Base-by-base conservation (phyloP, 371 early-diverging fungal genomes). In the Mucor indicus region DNA sequence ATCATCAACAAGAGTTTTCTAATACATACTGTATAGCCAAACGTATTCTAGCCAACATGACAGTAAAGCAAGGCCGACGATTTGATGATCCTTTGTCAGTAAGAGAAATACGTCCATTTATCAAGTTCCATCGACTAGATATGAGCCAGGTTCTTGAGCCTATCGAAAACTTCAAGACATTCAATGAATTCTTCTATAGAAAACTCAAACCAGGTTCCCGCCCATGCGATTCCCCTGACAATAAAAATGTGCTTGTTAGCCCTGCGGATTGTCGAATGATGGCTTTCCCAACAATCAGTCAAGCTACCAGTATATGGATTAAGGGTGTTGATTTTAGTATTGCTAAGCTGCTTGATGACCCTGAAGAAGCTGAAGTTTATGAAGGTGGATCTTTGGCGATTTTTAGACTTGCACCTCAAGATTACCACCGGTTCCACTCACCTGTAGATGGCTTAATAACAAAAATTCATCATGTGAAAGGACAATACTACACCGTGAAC, bases 111-210 rank as follows among this genome's bases (percentile, higher is more conserved):
- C 65, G 62, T 20, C 72, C 79, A 1, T 93, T 93, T 61, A 86
- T 90, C 38, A 79, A 83, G 29, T 90, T 87, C 70, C 91, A 93
- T 55, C 64, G 83, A 41, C 53, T 87, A 3, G 73, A 82, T 33
- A 64, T 76, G 68, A 60, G 62, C 2, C 79, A 86, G 47, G 81
- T 85, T 1, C 50, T 84, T 2, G 81, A 86, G 15, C 89, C 93
- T 0, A 50, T 88, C 8, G 72, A 81, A 13, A 74, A 66, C 32
- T 94, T 88, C 51, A 68, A 75, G 33, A 88, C 79, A 11, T 92
- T 94, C 56, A 94, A 92, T 54, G 84, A 92, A 52, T 94, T 94
- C 70, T 92, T 92, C 55, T 91, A 90, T 67, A 80, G 95, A 39
- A 84, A 81, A 39, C 72, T 94, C 12, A 91, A 90, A 50, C 86